A percentile compares a stretch with the other conserved stretches of the same genome.
Evolutionary conservation across 208 protist genomes (phyloP).

Genomic region (Leishmania gerbilli): DNA sequence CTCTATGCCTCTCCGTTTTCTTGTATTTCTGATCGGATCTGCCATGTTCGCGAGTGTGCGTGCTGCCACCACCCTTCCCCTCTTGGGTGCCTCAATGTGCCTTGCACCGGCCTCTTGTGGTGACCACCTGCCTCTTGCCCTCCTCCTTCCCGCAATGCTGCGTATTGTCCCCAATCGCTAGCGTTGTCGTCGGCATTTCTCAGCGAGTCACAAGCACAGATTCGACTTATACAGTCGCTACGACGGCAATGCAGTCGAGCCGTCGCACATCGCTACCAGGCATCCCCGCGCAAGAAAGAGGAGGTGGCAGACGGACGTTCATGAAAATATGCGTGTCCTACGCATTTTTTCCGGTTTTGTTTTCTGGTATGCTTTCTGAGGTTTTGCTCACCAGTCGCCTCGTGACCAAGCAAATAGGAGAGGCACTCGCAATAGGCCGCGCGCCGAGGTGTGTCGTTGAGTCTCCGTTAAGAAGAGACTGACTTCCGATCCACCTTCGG

Average conservation of each 20-base stretch:
- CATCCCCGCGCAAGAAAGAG: not conserved
- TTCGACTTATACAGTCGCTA: not conserved
- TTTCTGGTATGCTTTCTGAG: not conserved
- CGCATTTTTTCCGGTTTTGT: not conserved
- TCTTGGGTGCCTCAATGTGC: not conserved
- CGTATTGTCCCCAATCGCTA: not conserved
- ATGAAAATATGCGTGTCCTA: not conserved
- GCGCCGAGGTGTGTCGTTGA: not conserved
- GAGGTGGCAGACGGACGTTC: not conserved
- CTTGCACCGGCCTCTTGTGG: not conserved
- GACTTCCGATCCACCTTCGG: not conserved
- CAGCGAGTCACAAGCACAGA: not conserved
- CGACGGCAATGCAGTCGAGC: not conserved
- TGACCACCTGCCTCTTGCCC: not conserved
- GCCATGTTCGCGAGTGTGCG: not conserved
- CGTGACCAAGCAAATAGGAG: not conserved
- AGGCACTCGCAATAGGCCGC: not conserved
- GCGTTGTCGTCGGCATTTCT: not conserved
- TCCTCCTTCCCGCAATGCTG: not conserved
- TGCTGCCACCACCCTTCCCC: not conserved
- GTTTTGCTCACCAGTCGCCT: not conserved
- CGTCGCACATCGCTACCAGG: not conserved
- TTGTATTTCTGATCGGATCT: not conserved
- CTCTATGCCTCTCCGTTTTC: not conserved
- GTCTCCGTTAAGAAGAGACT: not conserved